These are phyloP conservation scores for Pseudohyphozyma bogoriensis DNA, from an alignment of 768 basidiomycete genomes.

Conservation along the genomic window DNA sequence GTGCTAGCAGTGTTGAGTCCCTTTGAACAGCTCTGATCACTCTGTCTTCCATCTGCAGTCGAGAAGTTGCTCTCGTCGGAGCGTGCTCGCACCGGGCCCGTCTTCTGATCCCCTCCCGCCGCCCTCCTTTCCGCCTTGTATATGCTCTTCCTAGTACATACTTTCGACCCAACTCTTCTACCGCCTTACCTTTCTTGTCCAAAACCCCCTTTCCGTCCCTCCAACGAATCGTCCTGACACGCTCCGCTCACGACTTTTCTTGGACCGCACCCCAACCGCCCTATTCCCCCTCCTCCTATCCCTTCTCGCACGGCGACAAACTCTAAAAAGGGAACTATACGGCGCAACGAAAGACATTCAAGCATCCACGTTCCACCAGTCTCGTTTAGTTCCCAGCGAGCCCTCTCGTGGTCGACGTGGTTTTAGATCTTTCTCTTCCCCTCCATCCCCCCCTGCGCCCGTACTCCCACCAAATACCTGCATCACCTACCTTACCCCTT, in stretches of 20 bases:
- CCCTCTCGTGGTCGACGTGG: too few species aligned
- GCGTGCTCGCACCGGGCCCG: conserved; percentile 6
- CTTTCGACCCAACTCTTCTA: neutral
- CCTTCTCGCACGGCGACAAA: too few species aligned
- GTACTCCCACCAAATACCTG: too few species aligned
- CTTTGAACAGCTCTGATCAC: neutral
- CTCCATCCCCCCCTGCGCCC: too few species aligned
- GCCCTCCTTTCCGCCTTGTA: neutral
- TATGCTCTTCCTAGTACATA: neutral
- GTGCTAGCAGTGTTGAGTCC: neutral
- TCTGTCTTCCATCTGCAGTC: neutral
- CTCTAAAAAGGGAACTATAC: too few species aligned
- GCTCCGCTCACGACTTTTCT: neutral
- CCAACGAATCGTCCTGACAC: neutral
- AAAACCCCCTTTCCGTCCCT: neutral
- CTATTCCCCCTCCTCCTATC: too few species aligned
- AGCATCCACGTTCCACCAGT: too few species aligned
- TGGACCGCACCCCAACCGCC: too few species aligned
- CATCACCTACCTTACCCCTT: too few species aligned
- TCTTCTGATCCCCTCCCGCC: neutral
- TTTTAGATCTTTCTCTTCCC: too few species aligned
- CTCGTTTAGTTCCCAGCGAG: too few species aligned
- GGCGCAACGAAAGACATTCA: too few species aligned
- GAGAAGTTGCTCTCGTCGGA: conserved; percentile 17
- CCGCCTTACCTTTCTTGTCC: neutral